Base-by-base conservation (phyloP, 2,329 filamentous ascomycete species). In the Claviceps arundinis region DNA sequence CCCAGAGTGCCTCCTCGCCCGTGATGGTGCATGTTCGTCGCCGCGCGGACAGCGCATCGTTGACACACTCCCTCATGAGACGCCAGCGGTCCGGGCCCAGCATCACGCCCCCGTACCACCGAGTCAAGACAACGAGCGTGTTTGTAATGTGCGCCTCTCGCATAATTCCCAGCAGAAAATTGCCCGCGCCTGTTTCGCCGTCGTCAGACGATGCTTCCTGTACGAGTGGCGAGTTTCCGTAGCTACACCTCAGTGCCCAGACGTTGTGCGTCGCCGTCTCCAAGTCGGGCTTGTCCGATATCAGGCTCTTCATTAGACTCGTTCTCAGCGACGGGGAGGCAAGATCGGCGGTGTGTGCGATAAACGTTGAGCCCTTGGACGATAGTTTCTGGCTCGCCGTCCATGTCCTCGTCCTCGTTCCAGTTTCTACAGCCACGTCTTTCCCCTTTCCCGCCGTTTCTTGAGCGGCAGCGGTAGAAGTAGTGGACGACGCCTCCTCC, bases 21-120 rank as follows among this genome's bases (percentile, higher is more conserved):
- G 38, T 55, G 4, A 68, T 59, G 4, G 56, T 65, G 14, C 61
- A 37, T 64, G 71, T 59, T 62, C 70, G 59, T 61, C 64, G 51
- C 68, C 65, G 74, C 0, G 71, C 75, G 1, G 77, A 73, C 17
- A 84, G 64, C 1, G 76, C 77, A 46, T 77, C 74, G 37, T 73
- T 72, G 47, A 78, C 71, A 43, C 75, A 77, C 54, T 75, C 74
- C 3, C 75, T 71, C 76, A 83, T 83, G 54, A 83, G 71, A 13
- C 78, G 70, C 78, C 78, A 84, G 17, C 80, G 72, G 58, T 83
- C 80, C 0, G 76, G 73, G 0, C 80, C 80, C 2, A 84, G 70
- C 70, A 83, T 73, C 9, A 78, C 66, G 7, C 80, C 80, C 19
- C 80, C 80, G 55, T 76, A 84, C 79, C 79, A 84, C 38, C 80